These are phyloP conservation scores for Mycena polygramma DNA, from an alignment of 768 basidiomycete genomes.

Conservation along the genomic window DNA sequence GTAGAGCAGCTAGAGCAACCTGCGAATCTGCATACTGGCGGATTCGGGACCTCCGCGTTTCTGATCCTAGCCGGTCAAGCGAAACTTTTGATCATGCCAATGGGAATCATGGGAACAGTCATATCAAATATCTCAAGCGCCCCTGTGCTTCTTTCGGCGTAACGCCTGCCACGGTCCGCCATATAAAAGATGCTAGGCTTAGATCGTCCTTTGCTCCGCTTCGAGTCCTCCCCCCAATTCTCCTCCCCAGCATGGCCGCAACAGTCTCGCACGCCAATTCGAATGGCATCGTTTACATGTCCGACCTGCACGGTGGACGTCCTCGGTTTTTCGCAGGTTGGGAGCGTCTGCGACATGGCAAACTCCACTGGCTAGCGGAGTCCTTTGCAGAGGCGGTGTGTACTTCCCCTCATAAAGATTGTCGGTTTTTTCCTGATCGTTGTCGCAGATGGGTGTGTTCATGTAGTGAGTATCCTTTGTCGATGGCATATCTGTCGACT, in stretches of 20 bases:
- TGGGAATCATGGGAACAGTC: constrained; percentile 7
- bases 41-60: too few species aligned
- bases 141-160: not conserved
- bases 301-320: constrained; percentile 11
- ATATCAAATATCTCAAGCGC: constrained; percentile 1
- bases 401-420: not conserved
- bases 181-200: constrained; percentile 1
- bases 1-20: too few species aligned
- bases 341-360: constrained; percentile 34
- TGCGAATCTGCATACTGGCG: too few species aligned
- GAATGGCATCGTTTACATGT: constrained; percentile 22
- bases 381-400: constrained; percentile 72
- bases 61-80: not conserved
- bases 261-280: constrained; percentile 21
- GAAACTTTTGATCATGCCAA: too few species aligned
- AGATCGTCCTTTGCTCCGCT: not conserved
- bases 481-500: constrained; percentile 54
- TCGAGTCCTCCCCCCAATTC: not conserved
- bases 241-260: constrained; percentile 14
- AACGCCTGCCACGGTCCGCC: not conserved
- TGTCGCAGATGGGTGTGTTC: constrained; percentile 68
- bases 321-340: constrained; percentile 9
- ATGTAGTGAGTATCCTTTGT: constrained; percentile 57
- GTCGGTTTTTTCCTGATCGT: constrained; percentile 16
- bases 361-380: constrained; percentile 68